Conservation (phyloP, 1,284 basidiomycete species). For the Sporisorium reilianum region DNA sequence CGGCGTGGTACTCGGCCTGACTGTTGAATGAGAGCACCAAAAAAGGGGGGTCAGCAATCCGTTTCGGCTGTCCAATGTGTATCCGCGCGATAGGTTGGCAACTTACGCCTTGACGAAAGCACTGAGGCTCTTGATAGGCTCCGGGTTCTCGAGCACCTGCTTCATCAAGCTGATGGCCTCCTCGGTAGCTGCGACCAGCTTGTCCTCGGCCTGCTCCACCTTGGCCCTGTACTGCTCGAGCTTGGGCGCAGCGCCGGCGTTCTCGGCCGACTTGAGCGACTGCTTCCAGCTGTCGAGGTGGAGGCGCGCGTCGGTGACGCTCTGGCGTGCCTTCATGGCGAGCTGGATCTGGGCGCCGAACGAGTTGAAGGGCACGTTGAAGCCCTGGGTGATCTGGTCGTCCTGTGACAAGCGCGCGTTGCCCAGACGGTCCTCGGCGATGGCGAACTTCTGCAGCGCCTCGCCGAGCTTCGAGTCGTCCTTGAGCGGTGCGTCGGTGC, state of each 20-base stretch:
- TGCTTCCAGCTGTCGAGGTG: slow-evolving; percentile 67
- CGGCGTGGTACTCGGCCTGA: slow-evolving; percentile 84
- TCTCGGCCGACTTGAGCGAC: slow-evolving; percentile 62
- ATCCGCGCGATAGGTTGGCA: neutral
- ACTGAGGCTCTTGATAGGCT: slow-evolving; percentile 92
- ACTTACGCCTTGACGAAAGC: slow-evolving; percentile 83
- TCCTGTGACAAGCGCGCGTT: slow-evolving; percentile 87
- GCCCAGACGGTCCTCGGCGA: slow-evolving; percentile 89
- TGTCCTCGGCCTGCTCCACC: slow-evolving; percentile 69
- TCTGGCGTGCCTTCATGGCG: slow-evolving; percentile 65
- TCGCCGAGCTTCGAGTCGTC: slow-evolving; percentile 72
- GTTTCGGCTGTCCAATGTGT: neutral
- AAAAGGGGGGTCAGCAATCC: neutral
- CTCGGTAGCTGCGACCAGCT: slow-evolving; percentile 93
- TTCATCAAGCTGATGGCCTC: slow-evolving; percentile 98
- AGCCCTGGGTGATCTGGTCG: slow-evolving; percentile 78
- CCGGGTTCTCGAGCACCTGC: slow-evolving; percentile 95
- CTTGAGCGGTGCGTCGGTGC: slow-evolving; percentile 26
- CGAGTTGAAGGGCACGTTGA: slow-evolving; percentile 84
- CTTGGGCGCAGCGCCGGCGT: slow-evolving; percentile 48
- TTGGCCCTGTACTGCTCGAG: slow-evolving; percentile 59
- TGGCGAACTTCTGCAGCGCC: slow-evolving; percentile 82
- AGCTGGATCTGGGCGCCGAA: slow-evolving; percentile 67
- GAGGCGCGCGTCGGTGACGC: slow-evolving; percentile 65
- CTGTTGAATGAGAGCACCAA: neutral